Percentiles rank a stretch among this genome's conserved stretches.
Evolutionary conservation across 495 filamentous ascomycete genomes (phyloP).

Genomic region (Hamigera avellanea): DNA sequence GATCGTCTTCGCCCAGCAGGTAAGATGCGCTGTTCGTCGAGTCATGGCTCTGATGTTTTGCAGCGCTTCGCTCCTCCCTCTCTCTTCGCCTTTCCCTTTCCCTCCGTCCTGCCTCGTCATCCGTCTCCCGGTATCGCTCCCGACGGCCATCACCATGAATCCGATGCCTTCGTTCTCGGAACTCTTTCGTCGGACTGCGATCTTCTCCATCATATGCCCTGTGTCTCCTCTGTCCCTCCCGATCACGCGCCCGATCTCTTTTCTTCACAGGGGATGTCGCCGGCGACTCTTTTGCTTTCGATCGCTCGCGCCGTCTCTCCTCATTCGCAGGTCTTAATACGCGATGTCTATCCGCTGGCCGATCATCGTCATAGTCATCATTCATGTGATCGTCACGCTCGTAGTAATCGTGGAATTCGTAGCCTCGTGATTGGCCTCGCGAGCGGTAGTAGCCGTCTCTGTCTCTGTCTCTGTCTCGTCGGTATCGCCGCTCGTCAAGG

Average conservation of each 20-base stretch:
- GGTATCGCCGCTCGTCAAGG: constrained; percentile 7
- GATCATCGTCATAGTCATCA: neutral
- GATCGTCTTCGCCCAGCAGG: constrained; percentile 37
- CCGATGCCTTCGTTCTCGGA: constrained; percentile 10
- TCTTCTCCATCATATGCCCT: constrained; percentile 6
- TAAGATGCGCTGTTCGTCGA: constrained; percentile 29
- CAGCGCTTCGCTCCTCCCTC: constrained; percentile 2
- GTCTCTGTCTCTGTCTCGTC: neutral
- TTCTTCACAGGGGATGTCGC: constrained; percentile 23
- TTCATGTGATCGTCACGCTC: constrained; percentile 8
- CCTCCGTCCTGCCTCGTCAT: constrained; percentile 9
- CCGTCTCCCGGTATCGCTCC: constrained; percentile 6
- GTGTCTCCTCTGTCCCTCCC: constrained; percentile 15
- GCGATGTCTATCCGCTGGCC: too few relatives aligned
- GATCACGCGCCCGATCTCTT: constrained; percentile 17
- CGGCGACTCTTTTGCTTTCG: constrained; percentile 25
- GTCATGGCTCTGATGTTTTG: constrained; percentile 28
- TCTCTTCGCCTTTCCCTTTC: constrained; percentile 11
- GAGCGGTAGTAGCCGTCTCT: neutral
- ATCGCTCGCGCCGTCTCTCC: constrained; percentile 5
- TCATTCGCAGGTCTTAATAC: too few relatives aligned
- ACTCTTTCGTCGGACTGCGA: constrained; percentile 12
- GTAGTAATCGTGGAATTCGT: constrained; percentile 9
- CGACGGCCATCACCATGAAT: neutral
- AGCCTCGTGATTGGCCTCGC: constrained; percentile 5